A percentile compares a stretch with the other conserved stretches of the same genome.
These are phyloP conservation scores for Actinomucor elegans DNA, from an alignment of 371 early-diverging fungal species.

Conservation along the genomic window DNA sequence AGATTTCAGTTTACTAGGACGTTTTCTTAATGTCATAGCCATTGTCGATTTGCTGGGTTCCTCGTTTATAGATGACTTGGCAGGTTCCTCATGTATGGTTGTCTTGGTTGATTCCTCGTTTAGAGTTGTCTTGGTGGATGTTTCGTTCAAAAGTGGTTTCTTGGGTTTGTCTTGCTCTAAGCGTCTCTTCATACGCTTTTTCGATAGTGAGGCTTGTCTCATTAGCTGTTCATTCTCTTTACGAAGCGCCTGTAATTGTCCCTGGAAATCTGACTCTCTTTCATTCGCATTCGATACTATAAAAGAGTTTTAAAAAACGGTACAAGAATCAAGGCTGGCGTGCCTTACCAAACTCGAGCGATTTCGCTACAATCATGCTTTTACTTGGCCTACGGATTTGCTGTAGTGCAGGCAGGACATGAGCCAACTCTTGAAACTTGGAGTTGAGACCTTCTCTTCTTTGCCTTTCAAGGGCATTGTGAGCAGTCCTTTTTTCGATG, in stretches of 20 bases:
- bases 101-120: too few species aligned
- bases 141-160: not conserved
- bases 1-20: constrained; percentile 2
- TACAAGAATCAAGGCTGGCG: not conserved
- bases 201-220: constrained; percentile 22
- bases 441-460: constrained; percentile 76
- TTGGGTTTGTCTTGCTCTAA: not conserved
- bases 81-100: too few species aligned
- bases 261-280: constrained; percentile 24
- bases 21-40: not conserved
- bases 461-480: constrained; percentile 81
- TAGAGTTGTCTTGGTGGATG: too few species aligned
- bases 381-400: constrained; percentile 77
- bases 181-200: constrained; percentile 5
- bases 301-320: not conserved
- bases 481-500: constrained; percentile 66
- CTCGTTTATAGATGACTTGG: too few species aligned
- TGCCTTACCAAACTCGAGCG: constrained; percentile 59
- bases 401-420: constrained; percentile 72
- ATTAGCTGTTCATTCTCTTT: constrained; percentile 33
- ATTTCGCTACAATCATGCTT: constrained; percentile 74
- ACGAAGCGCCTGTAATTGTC: constrained; percentile 27
- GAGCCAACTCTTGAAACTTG: constrained; percentile 78
- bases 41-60: not conserved
- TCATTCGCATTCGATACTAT: constrained; percentile 26